Evolutionary conservation across 352 stramenopile genomes (phyloP).

Genomic region (Phytophthora parvispora): DNA sequence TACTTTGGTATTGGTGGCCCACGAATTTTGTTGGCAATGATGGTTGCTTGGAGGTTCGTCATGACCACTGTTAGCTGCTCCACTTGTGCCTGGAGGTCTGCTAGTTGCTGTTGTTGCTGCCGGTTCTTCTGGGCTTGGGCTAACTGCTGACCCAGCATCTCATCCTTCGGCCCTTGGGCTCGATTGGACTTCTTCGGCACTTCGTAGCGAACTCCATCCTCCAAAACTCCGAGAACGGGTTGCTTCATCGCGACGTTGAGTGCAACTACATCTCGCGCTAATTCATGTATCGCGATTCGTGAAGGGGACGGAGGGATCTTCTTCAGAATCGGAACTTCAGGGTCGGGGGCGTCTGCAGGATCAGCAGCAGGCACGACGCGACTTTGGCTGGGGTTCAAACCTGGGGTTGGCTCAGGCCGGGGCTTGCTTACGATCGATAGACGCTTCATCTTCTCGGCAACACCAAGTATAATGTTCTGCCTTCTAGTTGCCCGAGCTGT

Average conservation of each 20-base stretch:
- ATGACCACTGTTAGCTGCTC: conserved; percentile 52
- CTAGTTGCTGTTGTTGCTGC: conserved; percentile 38
- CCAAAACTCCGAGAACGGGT: conserved; percentile 39
- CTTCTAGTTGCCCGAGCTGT: conserved; percentile 11
- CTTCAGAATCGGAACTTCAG: conserved; percentile 13
- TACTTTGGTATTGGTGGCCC: conserved; percentile 29
- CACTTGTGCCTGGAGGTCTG: conserved; percentile 50
- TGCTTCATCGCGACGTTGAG: conserved; percentile 32
- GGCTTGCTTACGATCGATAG: conserved; percentile 22
- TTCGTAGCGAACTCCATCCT: conserved; percentile 72
- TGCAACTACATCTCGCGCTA: conserved; percentile 50
- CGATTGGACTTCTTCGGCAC: conserved; percentile 45
- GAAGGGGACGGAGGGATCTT: neutral
- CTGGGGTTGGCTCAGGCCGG: conserved; percentile 2
- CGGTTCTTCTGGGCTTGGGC: conserved; percentile 19
- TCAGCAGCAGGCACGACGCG: conserved; percentile 23
- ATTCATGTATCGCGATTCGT: conserved; percentile 54
- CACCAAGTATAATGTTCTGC: conserved; percentile 30
- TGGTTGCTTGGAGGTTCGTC: conserved; percentile 38
- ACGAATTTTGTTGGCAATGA: conserved; percentile 30
- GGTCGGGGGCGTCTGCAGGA: neutral
- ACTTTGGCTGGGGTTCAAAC: conserved; percentile 1
- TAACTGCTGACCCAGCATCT: conserved; percentile 12
- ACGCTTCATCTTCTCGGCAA: conserved; percentile 23
- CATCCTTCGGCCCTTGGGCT: conserved; percentile 29